Evolutionary conservation across 163 green algal species (phyloP).

Genomic region (Scenedesmus sp.): DNA sequence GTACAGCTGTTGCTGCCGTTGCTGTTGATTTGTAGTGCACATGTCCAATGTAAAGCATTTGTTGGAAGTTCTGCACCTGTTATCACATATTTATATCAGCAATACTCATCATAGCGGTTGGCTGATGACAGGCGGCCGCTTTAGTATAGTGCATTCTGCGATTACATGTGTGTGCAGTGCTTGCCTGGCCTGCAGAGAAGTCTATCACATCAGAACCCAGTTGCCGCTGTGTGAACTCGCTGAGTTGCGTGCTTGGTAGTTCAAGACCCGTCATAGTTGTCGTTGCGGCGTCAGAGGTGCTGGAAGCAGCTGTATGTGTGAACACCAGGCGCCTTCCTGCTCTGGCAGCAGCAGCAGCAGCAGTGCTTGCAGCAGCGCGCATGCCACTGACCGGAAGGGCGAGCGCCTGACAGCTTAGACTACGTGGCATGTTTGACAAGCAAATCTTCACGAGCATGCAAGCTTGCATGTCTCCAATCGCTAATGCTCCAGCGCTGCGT

Average conservation of each 20-base stretch:
- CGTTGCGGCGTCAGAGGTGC: neutral
- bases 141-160: neutral
- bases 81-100: neutral
- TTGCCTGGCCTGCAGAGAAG: conserved; percentile 48
- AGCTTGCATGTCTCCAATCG: neutral
- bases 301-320: neutral
- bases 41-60: neutral
- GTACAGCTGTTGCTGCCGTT: neutral
- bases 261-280: neutral
- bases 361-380: neutral
- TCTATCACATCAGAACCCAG: conserved; percentile 43
- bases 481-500: neutral
- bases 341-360: neutral
- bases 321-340: neutral
- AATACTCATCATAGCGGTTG: neutral
- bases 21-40: neutral
- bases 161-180: neutral
- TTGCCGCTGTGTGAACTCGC: conserved; percentile 48
- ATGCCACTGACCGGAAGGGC: neutral
- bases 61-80: neutral
- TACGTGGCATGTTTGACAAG: neutral
- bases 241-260: conserved; percentile 14
- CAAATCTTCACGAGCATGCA: neutral
- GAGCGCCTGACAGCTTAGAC: neutral
- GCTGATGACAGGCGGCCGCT: neutral